Conservation (phyloP, 1,139 yeast species). For the Meyerozyma smithsonii region DNA sequence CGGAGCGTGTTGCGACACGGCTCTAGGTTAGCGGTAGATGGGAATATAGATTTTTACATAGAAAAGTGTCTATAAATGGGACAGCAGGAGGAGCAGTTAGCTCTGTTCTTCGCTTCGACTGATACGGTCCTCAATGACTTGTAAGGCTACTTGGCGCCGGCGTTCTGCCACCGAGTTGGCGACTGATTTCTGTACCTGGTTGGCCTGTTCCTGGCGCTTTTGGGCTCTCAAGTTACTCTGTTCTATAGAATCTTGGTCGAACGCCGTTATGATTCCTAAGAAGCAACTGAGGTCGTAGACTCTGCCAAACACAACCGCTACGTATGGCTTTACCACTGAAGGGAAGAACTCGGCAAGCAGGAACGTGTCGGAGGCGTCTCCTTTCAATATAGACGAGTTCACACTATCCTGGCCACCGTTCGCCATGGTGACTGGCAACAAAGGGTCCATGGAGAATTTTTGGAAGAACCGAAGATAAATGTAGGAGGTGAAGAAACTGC, state of each 20-base stretch:
- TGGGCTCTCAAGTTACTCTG: constrained; percentile 69
- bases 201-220: constrained; percentile 47
- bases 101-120: constrained; percentile 19
- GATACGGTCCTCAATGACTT: constrained; percentile 74
- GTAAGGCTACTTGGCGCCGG: constrained; percentile 79
- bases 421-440: constrained; percentile 33
- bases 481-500: constrained; percentile 70
- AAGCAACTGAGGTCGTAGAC: constrained; percentile 52
- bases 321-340: constrained; percentile 42
- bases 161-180: constrained; percentile 73
- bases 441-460: constrained; percentile 32
- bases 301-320: constrained; percentile 50
- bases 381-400: constrained; percentile 39
- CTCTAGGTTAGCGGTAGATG: background rate
- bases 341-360: constrained; percentile 83
- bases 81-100: background rate
- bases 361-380: constrained; percentile 91
- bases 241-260: constrained; percentile 66
- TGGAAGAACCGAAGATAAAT: constrained; percentile 74
- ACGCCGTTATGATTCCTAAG: constrained; percentile 57
- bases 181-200: constrained; percentile 33
- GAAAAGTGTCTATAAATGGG: background rate
- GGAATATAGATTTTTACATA: background rate
- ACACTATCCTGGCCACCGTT: constrained; percentile 18
- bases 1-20: background rate